Evolutionary conservation across 331 rosid genomes (phyloP).

Genomic region (Malus hybrid): DNA sequence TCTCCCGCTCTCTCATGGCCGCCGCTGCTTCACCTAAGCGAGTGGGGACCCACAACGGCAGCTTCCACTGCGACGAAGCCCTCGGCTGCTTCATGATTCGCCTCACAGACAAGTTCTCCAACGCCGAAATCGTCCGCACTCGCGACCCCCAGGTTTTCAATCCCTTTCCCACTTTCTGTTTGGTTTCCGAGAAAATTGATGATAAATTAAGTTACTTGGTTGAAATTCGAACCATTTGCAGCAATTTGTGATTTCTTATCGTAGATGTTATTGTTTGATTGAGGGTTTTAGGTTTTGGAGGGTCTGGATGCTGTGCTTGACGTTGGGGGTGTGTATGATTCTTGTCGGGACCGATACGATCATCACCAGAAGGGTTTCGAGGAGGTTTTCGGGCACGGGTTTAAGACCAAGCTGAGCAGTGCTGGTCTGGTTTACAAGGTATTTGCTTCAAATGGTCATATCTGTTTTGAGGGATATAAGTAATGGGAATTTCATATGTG

Average conservation of each 20-base stretch:
- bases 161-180: background rate
- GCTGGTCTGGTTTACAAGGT: constrained; percentile 94
- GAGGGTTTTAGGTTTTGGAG: constrained; percentile 52
- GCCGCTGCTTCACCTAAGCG: constrained; percentile 51
- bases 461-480: background rate
- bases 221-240: background rate
- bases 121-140: constrained; percentile 71
- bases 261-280: background rate
- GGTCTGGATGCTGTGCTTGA: constrained; percentile 89
- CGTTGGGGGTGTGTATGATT: constrained; percentile 87
- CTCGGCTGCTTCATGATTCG: constrained; percentile 98
- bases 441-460: background rate
- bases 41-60: constrained; percentile 86
- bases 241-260: background rate
- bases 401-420: constrained; percentile 77
- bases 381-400: constrained; percentile 79
- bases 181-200: background rate
- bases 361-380: constrained; percentile 92
- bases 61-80: constrained; percentile 94
- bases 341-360: constrained; percentile 61
- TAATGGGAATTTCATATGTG: background rate
- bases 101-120: constrained; percentile 46
- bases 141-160: constrained; percentile 58
- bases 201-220: background rate
- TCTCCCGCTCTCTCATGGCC: constrained; percentile 29